phyloP scores from a whole-genome alignment of 176 grass and related monocot genomes.

The Otatea glauca region DNA sequence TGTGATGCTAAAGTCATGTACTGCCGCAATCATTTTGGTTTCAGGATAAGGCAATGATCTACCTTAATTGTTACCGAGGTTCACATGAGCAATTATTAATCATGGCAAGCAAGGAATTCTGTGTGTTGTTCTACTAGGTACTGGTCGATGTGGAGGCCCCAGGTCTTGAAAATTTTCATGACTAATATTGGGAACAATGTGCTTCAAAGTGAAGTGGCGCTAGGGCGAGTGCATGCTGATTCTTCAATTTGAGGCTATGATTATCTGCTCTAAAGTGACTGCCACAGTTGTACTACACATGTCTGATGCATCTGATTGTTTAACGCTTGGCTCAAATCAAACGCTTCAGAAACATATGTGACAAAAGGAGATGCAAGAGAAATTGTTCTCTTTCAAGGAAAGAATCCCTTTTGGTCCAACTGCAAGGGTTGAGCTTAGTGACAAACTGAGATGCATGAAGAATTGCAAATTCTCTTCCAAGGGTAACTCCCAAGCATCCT shows the following conservation, averaged over 20 bases:
- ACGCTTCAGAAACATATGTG: slow-evolving; percentile 1
- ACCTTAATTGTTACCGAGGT: background rate
- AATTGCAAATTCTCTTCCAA: background rate
- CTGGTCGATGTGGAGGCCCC: background rate
- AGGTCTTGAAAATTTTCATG: slow-evolving; percentile 2
- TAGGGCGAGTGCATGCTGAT: background rate
- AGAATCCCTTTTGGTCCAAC: background rate
- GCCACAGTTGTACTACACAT: background rate
- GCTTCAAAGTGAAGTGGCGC: background rate
- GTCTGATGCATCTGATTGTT: background rate
- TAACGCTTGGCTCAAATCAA: slow-evolving; percentile 2
- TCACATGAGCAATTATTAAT: background rate
- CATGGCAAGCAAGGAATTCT: background rate
- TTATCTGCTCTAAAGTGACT: slow-evolving; percentile 3
- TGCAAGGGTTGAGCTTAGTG: background rate
- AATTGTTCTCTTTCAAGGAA: background rate
- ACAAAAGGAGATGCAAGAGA: background rate
- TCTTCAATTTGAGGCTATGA: background rate
- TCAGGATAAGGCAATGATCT: background rate
- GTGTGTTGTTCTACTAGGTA: background rate
- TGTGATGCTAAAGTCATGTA: background rate
- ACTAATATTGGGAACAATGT: background rate
- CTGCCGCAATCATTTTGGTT: background rate
- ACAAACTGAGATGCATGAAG: slow-evolving; percentile 1
- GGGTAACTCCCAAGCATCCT: background rate